Percentiles rank a stretch among this genome's conserved stretches.
Evolutionary conservation across 768 basidiomycete genomes (phyloP).

Genomic region (Austroboletus eburneus): DNA sequence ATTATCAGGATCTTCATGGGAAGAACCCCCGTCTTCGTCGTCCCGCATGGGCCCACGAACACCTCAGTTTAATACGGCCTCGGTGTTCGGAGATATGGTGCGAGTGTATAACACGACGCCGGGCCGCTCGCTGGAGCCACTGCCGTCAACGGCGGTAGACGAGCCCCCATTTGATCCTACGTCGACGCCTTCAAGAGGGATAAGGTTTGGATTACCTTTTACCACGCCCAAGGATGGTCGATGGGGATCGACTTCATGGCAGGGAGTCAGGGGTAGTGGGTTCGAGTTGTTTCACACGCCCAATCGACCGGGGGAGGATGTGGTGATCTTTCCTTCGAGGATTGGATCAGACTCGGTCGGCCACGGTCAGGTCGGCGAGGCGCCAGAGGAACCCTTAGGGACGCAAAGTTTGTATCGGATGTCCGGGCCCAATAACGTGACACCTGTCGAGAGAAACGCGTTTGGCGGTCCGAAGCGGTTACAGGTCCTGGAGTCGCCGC

Average conservation of each 20-base stretch:
- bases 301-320: conserved; percentile 31
- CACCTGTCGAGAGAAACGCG: conserved; percentile 45
- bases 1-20: conserved; percentile 40
- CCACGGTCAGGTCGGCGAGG: conserved; percentile 19
- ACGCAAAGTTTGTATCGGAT: conserved; percentile 13
- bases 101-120: conserved; percentile 39
- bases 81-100: conserved; percentile 32
- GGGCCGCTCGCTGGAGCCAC: conserved; percentile 32
- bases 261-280: conserved; percentile 30
- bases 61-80: conserved; percentile 38
- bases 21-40: conserved; percentile 39
- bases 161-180: conserved; percentile 71
- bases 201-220: conserved; percentile 55
- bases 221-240: conserved; percentile 57
- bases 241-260: conserved; percentile 32
- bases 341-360: conserved; percentile 5
- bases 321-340: conserved; percentile 6
- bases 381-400: conserved; percentile 16
- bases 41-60: conserved; percentile 52
- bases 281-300: conserved; percentile 53
- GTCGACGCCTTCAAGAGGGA: conserved; percentile 77
- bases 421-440: conserved; percentile 40
- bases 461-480: conserved; percentile 16
- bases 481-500: conserved; percentile 27
- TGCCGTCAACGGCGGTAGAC: conserved; percentile 31